These are phyloP conservation scores for Coniochaeta sp. DNA, from an alignment of 2,329 filamentous ascomycete species.

Conservation along the genomic window DNA sequence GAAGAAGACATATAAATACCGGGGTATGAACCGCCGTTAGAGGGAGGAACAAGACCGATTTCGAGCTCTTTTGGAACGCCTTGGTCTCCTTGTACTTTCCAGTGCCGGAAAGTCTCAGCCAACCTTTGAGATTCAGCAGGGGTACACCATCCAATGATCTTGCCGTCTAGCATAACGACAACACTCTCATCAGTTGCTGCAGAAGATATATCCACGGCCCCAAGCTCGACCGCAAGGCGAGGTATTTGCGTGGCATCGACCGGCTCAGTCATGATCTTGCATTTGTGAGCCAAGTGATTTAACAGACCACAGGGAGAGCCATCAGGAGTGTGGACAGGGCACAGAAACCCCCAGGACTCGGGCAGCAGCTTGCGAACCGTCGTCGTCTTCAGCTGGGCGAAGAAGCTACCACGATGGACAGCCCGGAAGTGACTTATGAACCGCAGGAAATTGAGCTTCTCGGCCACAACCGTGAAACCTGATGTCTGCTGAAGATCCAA, in stretches of 20 bases:
- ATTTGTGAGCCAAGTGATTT: conserved; percentile 94
- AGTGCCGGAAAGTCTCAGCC: conserved; percentile 80
- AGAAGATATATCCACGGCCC: conserved; percentile 67
- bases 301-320: conserved; percentile 89
- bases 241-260: conserved; percentile 71
- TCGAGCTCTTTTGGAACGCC: conserved; percentile 77
- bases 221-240: conserved; percentile 67
- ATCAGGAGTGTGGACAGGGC: conserved; percentile 95
- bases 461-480: conserved; percentile 92
- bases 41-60: conserved; percentile 83
- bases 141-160: conserved; percentile 82
- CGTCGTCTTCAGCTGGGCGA: conserved; percentile 94
- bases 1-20: conserved; percentile 91
- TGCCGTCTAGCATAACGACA: conserved; percentile 83
- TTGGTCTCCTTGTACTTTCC: conserved; percentile 87
- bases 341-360: conserved; percentile 97
- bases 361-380: conserved; percentile 92
- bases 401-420: conserved; percentile 98
- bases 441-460: conserved; percentile 97
- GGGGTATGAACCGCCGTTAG: conserved; percentile 88
- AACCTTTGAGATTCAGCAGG: conserved; percentile 76
- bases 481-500: conserved; percentile 91
- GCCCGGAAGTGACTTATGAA: conserved; percentile 99
- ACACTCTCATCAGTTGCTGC: conserved; percentile 78
- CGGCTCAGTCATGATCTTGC: conserved; percentile 71